Conservation (phyloP, 495 filamentous ascomycete genomes). For the Podospora pseudoanserina region DNA sequence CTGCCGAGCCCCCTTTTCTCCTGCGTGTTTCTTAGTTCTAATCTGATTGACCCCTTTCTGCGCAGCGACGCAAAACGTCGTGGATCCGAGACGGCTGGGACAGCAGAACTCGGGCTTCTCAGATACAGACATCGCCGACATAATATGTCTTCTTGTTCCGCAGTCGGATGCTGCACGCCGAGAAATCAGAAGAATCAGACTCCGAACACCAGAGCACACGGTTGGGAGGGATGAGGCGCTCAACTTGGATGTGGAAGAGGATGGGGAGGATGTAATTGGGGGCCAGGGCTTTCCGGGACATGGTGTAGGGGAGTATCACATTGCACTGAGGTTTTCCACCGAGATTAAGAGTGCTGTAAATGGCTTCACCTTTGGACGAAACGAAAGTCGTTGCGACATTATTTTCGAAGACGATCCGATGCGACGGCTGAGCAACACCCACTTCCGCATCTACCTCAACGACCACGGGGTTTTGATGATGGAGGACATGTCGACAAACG, state of each 20-base stretch:
- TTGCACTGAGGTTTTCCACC: slow-evolving; percentile 77
- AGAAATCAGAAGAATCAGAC: slow-evolving; percentile 57
- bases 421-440: slow-evolving; percentile 74
- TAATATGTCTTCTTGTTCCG: slow-evolving; percentile 85
- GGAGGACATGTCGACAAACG: slow-evolving; percentile 88
- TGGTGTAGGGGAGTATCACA: slow-evolving; percentile 58
- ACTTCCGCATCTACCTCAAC: slow-evolving; percentile 89
- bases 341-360: slow-evolving; percentile 55
- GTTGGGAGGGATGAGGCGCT: slow-evolving; percentile 40
- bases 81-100: slow-evolving; percentile 75
- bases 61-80: slow-evolving; percentile 70
- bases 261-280: slow-evolving; percentile 16
- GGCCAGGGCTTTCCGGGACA: slow-evolving; percentile 43
- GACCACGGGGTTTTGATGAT: slow-evolving; percentile 78
- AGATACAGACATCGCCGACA: slow-evolving; percentile 77
- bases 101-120: slow-evolving; percentile 71
- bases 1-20: background rate
- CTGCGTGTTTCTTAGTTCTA: slow-evolving; percentile 12
- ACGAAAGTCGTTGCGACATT: slow-evolving; percentile 67
- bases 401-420: slow-evolving; percentile 55
- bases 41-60: slow-evolving; percentile 13
- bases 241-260: slow-evolving; percentile 46
- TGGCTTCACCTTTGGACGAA: slow-evolving; percentile 86
- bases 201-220: slow-evolving; percentile 38
- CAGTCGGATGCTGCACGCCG: slow-evolving; percentile 64